Base-by-base conservation (phyloP, 2,329 filamentous ascomycete species). In the Fusarium fracticaudum region DNA sequence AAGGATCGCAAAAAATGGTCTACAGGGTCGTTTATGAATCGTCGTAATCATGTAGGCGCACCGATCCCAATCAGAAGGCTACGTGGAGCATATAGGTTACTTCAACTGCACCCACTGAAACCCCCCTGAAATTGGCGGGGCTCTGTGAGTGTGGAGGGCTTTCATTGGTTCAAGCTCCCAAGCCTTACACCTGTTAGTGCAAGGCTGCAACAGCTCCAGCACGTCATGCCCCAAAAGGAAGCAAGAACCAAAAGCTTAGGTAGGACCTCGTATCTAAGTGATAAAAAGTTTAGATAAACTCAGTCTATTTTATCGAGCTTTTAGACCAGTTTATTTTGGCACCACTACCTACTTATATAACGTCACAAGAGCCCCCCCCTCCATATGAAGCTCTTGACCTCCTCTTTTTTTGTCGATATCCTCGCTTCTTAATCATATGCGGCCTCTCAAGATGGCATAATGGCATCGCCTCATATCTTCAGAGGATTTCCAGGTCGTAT, bases 391-490 rank as follows among this genome's bases (percentile, higher is more conserved):
- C 63, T 50, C 55, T 57, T 48, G 40, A 58, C 64, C 69, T 71
- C 65, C 69, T 64, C 63, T 72, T 70, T 75, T 24, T 44, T 20
- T 26, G 50, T 26, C 41, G 45, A 31, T 61, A 64, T 54, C 48
- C 41, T 40, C 57, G 60, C 40, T 51, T 70, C 60, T 59, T 35
- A 17, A 66, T 37, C 47, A 69, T 70, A 63, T 33, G 38, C 66
- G 71, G 61, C 66, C 76, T 76, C 60, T 67, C 77, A 82, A 76
- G 76, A 81, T 80, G 80, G 75, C 66, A 81, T 76, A 72, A 81
- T 81, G 79, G 78, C 64, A 67, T 38, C 62, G 35, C 48, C 35
- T 54, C 35, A 50, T 54, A 44, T 48, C 14, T 61, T 31, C 57
- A 55, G 48, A 65, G 72, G 45, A 40, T 64, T 57, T 35, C 50